Conservation (phyloP, 495 filamentous ascomycete genomes). For the Staphylotrichum longicolle region DNA sequence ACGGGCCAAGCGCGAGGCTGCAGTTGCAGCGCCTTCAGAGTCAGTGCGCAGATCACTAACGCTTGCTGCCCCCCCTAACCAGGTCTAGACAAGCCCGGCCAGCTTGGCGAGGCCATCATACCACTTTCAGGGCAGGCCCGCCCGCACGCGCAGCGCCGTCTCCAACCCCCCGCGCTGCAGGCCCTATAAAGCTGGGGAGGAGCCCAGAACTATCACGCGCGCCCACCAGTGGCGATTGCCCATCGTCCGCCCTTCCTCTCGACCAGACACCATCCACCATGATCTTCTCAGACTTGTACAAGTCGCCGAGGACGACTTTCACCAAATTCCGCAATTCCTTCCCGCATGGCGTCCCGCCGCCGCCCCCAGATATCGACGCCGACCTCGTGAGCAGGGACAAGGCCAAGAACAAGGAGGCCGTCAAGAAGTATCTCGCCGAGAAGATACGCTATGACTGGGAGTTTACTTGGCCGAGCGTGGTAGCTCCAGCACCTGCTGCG, state of each 20-base stretch:
- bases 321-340: conserved; percentile 42
- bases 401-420: conserved; percentile 52
- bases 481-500: not conserved
- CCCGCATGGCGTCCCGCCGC: conserved; percentile 25
- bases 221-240: conserved; percentile 26
- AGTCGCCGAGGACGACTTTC: conserved; percentile 39
- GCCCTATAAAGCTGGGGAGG: conserved; percentile 27
- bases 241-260: not conserved
- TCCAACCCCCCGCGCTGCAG: conserved; percentile 19
- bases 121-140: conserved; percentile 28
- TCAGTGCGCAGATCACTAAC: conserved; percentile 34
- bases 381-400: conserved; percentile 57
- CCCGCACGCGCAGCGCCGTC: conserved; percentile 29
- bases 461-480: conserved; percentile 42
- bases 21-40: conserved; percentile 12
- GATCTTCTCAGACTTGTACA: conserved; percentile 42
- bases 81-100: conserved; percentile 21
- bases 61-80: conserved; percentile 14
- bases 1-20: not conserved
- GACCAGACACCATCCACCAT: conserved; percentile 26
- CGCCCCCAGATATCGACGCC: conserved; percentile 44
- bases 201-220: conserved; percentile 22
- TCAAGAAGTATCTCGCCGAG: conserved; percentile 50
- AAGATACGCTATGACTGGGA: conserved; percentile 61
- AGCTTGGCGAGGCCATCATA: conserved; percentile 31